phyloP scores from a whole-genome alignment of 202 grass and related monocot species.

The Cymbopogon flexuosus region DNA sequence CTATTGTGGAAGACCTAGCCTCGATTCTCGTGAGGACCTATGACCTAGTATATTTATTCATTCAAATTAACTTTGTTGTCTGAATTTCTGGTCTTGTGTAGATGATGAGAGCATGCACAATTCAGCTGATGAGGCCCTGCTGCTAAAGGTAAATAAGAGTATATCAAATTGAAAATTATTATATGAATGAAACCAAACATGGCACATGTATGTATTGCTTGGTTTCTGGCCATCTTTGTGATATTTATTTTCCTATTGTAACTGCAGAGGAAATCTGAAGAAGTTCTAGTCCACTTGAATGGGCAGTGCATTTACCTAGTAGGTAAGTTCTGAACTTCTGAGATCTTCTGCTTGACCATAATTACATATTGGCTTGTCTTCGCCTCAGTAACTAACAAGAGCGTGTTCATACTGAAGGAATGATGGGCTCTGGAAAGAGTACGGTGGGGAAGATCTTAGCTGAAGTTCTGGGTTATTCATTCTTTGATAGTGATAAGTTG shows the following conservation, averaged over 20 bases:
- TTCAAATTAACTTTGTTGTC: not conserved
- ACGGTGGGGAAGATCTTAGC: constrained; percentile 82
- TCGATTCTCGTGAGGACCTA: too few relatives aligned
- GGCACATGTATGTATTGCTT: not conserved
- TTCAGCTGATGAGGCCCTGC: constrained; percentile 56
- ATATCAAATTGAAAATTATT: not conserved
- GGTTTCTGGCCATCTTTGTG: constrained; percentile 1
- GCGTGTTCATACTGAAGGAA: constrained; percentile 36
- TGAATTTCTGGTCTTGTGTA: not conserved
- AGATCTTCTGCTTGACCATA: not conserved
- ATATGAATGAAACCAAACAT: not conserved
- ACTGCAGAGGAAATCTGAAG: constrained; percentile 70
- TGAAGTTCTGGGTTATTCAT: constrained; percentile 79
- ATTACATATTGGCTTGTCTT: not conserved
- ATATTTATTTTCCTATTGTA: constrained; percentile 8
- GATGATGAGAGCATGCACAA: constrained; percentile 51
- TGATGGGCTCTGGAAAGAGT: constrained; percentile 95
- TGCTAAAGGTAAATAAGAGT: constrained; percentile 25
- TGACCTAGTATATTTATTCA: not conserved
- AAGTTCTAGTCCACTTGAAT: constrained; percentile 60
- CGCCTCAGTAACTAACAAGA: constrained; percentile 18
- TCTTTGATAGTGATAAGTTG: constrained; percentile 91
- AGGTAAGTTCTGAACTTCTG: constrained; percentile 54
- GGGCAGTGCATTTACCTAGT: constrained; percentile 75
- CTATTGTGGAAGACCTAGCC: too few relatives aligned